Conservation (phyloP, 2,329 filamentous ascomycete genomes). For the Chrysoporthe austroafricana region DNA sequence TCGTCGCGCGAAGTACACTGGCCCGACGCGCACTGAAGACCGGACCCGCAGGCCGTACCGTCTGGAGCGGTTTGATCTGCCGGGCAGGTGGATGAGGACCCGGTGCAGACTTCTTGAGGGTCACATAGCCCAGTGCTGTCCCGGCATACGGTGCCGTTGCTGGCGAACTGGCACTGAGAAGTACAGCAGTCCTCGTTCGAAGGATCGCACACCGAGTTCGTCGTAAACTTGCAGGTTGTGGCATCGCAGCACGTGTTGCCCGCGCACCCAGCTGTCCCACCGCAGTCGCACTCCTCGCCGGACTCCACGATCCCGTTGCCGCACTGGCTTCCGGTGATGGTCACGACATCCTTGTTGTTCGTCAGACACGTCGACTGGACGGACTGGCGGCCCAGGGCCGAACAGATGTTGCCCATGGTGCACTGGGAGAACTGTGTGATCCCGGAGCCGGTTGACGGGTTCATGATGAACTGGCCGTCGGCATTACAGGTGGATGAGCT, state of each 20-base stretch:
- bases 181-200: slow-evolving; percentile 83
- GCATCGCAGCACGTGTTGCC: slow-evolving; percentile 83
- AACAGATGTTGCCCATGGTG: slow-evolving; percentile 91
- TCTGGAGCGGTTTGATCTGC: slow-evolving; percentile 70
- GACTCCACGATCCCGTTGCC: slow-evolving; percentile 96
- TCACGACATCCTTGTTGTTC: slow-evolving; percentile 83
- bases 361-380: slow-evolving; percentile 78
- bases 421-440: slow-evolving; percentile 86
- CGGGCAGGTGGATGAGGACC: slow-evolving; percentile 74
- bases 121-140: slow-evolving; percentile 81
- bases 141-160: slow-evolving; percentile 76
- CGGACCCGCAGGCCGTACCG: slow-evolving; percentile 73
- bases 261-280: slow-evolving; percentile 72
- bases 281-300: slow-evolving; percentile 96
- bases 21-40: slow-evolving; percentile 81
- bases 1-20: slow-evolving; percentile 92
- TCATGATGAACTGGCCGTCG: slow-evolving; percentile 86
- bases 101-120: slow-evolving; percentile 80
- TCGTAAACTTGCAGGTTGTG: slow-evolving; percentile 82
- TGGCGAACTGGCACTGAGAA: slow-evolving; percentile 66
- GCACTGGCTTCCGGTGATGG: slow-evolving; percentile 82
- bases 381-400: slow-evolving; percentile 75
- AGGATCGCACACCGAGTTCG: slow-evolving; percentile 76
- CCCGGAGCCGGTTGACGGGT: slow-evolving; percentile 76
- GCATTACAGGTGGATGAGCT: slow-evolving; percentile 72